Evolutionary conservation across 2,329 filamentous ascomycete genomes (phyloP).

Genomic region (Endoconidiophora laricicola): DNA sequence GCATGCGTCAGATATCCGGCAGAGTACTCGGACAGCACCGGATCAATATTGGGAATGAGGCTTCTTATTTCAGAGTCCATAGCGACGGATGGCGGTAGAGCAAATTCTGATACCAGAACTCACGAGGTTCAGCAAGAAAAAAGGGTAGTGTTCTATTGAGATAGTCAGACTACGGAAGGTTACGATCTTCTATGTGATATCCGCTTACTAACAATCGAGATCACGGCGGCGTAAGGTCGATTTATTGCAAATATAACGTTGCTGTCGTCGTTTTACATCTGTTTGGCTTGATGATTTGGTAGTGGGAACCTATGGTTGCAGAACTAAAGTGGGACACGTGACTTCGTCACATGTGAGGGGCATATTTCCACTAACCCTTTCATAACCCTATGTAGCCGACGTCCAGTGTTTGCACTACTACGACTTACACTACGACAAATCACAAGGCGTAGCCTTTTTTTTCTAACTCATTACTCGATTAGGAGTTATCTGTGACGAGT

Average conservation of each 20-base stretch:
- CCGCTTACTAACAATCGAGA: too few relatives aligned
- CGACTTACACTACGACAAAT: too few relatives aligned
- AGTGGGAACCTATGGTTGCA: conserved; percentile 4
- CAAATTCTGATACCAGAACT: too few relatives aligned
- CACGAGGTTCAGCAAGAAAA: too few relatives aligned
- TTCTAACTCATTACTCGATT: too few relatives aligned
- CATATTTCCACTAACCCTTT: background rate
- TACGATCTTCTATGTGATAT: too few relatives aligned
- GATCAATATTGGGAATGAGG: conserved; percentile 74
- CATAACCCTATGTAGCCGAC: background rate
- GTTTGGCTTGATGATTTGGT: background rate
- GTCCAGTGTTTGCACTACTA: background rate
- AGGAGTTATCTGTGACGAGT: too few relatives aligned
- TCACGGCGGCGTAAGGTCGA: too few relatives aligned
- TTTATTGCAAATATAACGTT: background rate
- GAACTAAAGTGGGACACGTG: background rate
- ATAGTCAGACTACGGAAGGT: too few relatives aligned
- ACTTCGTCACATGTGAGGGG: conserved; percentile 5
- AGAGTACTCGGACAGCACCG: conserved; percentile 78
- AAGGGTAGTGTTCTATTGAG: too few relatives aligned
- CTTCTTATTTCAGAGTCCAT: conserved; percentile 85
- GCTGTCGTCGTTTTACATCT: background rate
- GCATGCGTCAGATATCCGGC: conserved; percentile 91
- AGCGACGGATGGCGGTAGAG: background rate
- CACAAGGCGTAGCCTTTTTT: too few relatives aligned